Conservation (phyloP, 2,329 filamentous ascomycete genomes). For the Alternaria burnsii region DNA sequence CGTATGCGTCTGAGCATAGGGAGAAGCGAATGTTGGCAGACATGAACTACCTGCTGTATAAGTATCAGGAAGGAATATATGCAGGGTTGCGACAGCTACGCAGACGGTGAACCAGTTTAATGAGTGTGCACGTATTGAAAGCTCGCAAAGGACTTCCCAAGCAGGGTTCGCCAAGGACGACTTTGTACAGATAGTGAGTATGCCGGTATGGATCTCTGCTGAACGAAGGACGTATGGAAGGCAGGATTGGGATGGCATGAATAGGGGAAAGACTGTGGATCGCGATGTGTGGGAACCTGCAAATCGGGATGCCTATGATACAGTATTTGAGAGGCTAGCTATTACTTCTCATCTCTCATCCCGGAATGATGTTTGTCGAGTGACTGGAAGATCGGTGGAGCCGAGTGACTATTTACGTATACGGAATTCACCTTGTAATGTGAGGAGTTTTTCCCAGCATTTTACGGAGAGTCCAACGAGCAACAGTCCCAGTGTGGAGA, state of each 20-base stretch:
- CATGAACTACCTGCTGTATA: background rate
- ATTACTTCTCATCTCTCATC: background rate
- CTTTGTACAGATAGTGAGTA: background rate
- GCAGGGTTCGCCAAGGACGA: background rate
- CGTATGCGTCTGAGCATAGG: background rate
- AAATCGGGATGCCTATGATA: background rate
- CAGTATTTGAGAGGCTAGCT: background rate
- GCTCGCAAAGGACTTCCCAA: background rate
- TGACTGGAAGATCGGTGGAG: background rate
- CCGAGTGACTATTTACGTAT: background rate
- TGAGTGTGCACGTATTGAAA: background rate
- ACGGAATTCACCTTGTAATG: background rate
- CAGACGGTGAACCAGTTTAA: background rate
- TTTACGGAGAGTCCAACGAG: background rate
- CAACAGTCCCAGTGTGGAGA: background rate
- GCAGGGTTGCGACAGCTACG: background rate
- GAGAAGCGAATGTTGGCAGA: background rate
- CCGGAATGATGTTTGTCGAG: background rate
- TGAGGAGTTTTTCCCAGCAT: background rate
- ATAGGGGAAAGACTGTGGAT: background rate
- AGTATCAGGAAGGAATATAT: background rate
- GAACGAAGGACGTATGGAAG: background rate
- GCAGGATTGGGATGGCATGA: background rate
- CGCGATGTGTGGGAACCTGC: background rate
- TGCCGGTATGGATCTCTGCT: background rate